Base-by-base conservation (phyloP, 345 rosid species). In the Eutrema heterophyllum region DNA sequence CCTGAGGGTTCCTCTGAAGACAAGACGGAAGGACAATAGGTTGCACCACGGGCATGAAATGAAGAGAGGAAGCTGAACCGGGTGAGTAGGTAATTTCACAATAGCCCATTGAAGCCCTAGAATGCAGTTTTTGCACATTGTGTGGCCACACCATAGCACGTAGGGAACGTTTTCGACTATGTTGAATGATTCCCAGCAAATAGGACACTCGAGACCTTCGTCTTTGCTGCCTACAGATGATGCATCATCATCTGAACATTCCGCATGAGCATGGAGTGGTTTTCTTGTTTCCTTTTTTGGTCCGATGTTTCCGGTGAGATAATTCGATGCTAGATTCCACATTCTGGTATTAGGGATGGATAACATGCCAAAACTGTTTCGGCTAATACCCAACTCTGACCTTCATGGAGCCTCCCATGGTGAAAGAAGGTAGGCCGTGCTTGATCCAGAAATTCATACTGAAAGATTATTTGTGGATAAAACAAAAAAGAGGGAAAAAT, bases 31-130 rank as follows among this genome's bases (percentile, higher is more conserved):
- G 15, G 98, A 94, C 65, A 89, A 74, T 56, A 88, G 86, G 52
- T 84, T 89, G 80, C 97, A 93, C 97, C 98, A 93, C 0, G 97
- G 98, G 56, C 98, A 93, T 36, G 96, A 81, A 59, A 91, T 85
- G 75, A 88, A 93, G 77, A 89, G 88, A 7, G 98, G 97, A 67
- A 93, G 91, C 83, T 86, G 93, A 67, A 89, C 78, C 0, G 97
- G 95, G 35, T 88, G 80, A 0, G 96, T 80, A 1, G 95, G 98
- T 44, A 87, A 81, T 53, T 89, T 91, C 70, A 89, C 85, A 27
- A 85, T 84, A 8, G 94, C 92, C 86, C 89, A 83, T 11, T 89
- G 94, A 56, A 93, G 87, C 63, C 91, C 96, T 14, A 89, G 78
- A 62, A 93, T 80, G 79, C 98, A 91, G 80, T 88, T 89, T 76